These are phyloP conservation scores for Staphylotrichum longicolle DNA, from an alignment of 495 filamentous ascomycete species.

Conservation along the genomic window DNA sequence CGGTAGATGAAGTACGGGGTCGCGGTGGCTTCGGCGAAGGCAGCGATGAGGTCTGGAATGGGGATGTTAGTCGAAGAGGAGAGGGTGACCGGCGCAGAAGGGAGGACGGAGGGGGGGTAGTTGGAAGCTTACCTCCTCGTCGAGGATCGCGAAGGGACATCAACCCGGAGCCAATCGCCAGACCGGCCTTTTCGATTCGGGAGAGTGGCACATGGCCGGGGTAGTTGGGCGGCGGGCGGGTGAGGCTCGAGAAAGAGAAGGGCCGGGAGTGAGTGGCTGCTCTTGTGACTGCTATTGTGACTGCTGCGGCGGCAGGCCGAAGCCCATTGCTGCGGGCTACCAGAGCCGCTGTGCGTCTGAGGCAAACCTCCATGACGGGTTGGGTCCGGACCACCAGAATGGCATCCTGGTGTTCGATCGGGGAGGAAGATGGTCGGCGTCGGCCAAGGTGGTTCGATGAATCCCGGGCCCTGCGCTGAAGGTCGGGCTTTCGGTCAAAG, in stretches of 20 bases:
- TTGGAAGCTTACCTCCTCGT: slow-evolving; percentile 58
- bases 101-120: background rate
- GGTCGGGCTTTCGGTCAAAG: slow-evolving; percentile 8
- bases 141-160: slow-evolving; percentile 75
- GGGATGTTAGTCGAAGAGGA: slow-evolving; percentile 6
- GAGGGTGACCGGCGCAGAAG: background rate
- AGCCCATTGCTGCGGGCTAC: slow-evolving; percentile 18
- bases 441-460: slow-evolving; percentile 19
- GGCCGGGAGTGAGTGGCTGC: slow-evolving; percentile 24
- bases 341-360: slow-evolving; percentile 27
- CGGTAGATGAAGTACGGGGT: slow-evolving; percentile 94
- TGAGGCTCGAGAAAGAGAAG: slow-evolving; percentile 80
- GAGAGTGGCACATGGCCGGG: slow-evolving; percentile 90
- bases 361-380: slow-evolving; percentile 32
- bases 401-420: slow-evolving; percentile 20
- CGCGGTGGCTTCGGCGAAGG: slow-evolving; percentile 88
- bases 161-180: slow-evolving; percentile 81
- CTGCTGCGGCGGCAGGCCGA: slow-evolving; percentile 2
- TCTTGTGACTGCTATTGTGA: background rate
- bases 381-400: slow-evolving; percentile 6
- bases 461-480: background rate
- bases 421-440: slow-evolving; percentile 4
- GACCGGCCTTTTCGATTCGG: slow-evolving; percentile 65
- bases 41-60: slow-evolving; percentile 79
- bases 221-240: slow-evolving; percentile 82